These are phyloP conservation scores for Nissolia schottii DNA, from an alignment of 306 rosid genomes.

Conservation along the genomic window DNA sequence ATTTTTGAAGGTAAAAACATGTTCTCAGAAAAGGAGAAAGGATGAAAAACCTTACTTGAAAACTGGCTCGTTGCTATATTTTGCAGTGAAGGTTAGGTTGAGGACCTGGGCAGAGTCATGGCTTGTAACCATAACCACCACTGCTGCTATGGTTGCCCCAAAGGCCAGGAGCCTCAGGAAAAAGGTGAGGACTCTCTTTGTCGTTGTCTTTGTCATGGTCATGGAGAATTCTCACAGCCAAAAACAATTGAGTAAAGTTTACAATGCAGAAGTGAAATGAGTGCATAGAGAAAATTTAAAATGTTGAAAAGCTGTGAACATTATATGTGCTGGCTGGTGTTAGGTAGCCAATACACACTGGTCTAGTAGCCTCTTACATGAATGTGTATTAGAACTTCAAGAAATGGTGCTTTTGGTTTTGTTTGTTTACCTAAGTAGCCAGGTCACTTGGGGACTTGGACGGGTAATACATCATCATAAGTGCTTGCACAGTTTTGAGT, in stretches of 20 bases:
- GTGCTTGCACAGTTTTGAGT: too few species aligned
- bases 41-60: constrained; percentile 2
- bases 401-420: too few species aligned
- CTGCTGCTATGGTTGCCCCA: constrained; percentile 27
- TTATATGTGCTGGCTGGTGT: neutral
- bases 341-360: constrained; percentile 18
- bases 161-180: constrained; percentile 19
- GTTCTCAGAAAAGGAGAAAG: neutral
- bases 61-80: constrained; percentile 16
- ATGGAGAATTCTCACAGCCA: neutral
- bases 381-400: too few species aligned
- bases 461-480: too few species aligned
- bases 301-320: neutral
- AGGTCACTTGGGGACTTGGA: too few species aligned
- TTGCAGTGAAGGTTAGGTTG: constrained; percentile 27
- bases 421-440: constrained; percentile 21
- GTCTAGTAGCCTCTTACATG: neutral
- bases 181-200: constrained; percentile 1
- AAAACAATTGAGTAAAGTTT: neutral
- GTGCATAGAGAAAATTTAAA: too few species aligned
- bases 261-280: neutral
- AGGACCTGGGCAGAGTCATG: constrained; percentile 23
- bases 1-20: too few species aligned
- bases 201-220: constrained; percentile 19
- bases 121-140: constrained; percentile 16